Evolutionary conservation across 2,329 filamentous ascomycete species (phyloP).

Genomic region (Aureobasidium sp.): DNA sequence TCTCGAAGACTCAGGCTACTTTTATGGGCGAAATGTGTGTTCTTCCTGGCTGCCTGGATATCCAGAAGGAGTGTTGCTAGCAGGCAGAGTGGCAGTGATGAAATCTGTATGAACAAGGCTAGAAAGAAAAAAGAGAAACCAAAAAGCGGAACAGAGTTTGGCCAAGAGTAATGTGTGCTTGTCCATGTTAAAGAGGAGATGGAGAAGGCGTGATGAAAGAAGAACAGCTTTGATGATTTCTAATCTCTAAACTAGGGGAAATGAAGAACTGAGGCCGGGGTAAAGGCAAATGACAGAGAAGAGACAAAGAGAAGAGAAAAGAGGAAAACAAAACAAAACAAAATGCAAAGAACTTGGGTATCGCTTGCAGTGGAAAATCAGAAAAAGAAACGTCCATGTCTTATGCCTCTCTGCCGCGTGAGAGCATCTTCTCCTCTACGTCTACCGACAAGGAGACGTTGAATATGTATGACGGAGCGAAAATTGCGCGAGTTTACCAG

Average conservation of each 20-base stretch:
- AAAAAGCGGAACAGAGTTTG: too few relatives aligned
- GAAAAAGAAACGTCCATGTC: not conserved
- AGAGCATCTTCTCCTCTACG: not conserved
- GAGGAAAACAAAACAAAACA: not conserved
- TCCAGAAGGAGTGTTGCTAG: too few relatives aligned
- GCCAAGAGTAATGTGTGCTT: too few relatives aligned
- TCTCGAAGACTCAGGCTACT: too few relatives aligned
- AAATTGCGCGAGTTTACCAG: not conserved
- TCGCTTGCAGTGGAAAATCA: not conserved
- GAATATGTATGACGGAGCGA: not conserved
- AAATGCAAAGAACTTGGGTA: not conserved
- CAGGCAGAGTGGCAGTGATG: too few relatives aligned
- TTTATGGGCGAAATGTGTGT: too few relatives aligned
- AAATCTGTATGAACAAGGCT: too few relatives aligned
- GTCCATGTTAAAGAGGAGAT: too few relatives aligned
- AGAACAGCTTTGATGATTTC: not conserved
- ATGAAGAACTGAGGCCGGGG: not conserved
- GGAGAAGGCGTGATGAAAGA: too few relatives aligned
- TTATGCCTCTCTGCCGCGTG: not conserved
- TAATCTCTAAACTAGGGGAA: not conserved
- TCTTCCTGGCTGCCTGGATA: too few relatives aligned
- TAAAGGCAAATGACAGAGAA: not conserved
- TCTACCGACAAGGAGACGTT: not conserved
- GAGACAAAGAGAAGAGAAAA: not conserved
- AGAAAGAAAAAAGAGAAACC: too few relatives aligned